Conservation (phyloP, 495 filamentous ascomycete species). For the Penicillium egyptiacum region DNA sequence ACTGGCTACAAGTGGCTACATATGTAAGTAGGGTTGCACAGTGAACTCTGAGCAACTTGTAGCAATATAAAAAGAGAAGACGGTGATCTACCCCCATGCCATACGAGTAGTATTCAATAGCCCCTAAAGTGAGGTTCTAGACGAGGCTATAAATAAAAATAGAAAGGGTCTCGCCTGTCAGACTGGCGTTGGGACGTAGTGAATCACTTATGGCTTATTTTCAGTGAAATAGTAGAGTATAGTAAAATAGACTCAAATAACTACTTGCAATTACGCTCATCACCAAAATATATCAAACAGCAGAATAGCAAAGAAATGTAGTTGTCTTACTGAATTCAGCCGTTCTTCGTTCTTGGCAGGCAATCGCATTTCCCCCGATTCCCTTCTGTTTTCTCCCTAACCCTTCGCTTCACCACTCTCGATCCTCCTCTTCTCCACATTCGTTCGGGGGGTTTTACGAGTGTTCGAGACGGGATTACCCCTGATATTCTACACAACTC, state of each 20-base stretch:
- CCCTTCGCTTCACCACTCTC: slow-evolving; percentile 2
- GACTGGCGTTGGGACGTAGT: neutral
- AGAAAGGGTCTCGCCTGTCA: neutral
- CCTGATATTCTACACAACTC: slow-evolving; percentile 4
- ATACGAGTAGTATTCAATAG: neutral
- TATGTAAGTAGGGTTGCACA: neutral
- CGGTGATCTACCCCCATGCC: too few relatives aligned
- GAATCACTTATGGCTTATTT: neutral
- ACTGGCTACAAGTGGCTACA: neutral
- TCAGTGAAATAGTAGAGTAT: neutral
- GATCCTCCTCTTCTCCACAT: slow-evolving; percentile 26
- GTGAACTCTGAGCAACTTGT: too few relatives aligned
- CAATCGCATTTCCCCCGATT: slow-evolving; percentile 25
- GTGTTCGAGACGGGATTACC: slow-evolving; percentile 9
- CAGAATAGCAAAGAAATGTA: neutral
- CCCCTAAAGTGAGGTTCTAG: neutral
- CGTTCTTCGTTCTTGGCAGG: slow-evolving; percentile 15
- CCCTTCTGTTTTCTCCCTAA: slow-evolving; percentile 28
- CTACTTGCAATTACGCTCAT: neutral
- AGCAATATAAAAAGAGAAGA: too few relatives aligned
- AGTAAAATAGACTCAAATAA: neutral
- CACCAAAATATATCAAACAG: neutral
- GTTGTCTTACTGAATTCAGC: slow-evolving; percentile 10
- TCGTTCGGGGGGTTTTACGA: slow-evolving; percentile 32
- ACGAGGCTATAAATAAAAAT: slow-evolving; percentile 12